Base-by-base conservation (phyloP, 495 filamentous ascomycete species). In the Terfezia claveryi region DNA sequence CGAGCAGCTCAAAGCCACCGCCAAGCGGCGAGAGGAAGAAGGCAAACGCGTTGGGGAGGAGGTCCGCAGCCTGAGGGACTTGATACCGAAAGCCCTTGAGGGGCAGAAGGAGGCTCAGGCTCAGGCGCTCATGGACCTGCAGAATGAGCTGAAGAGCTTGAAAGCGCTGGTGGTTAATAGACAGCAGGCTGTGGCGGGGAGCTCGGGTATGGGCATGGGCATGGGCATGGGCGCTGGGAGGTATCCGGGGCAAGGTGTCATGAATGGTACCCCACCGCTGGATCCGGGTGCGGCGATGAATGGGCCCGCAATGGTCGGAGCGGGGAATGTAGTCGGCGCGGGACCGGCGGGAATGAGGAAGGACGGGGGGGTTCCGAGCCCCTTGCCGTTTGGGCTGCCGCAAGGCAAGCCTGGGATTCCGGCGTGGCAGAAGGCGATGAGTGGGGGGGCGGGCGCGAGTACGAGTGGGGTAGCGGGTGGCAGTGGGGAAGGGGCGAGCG, bases 61-160 rank as follows among this genome's bases (percentile, higher is more conserved):
- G 61, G 77, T 99, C 52, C 78, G 80, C 59, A 76, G 76, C 10
- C 71, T 99, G 38, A 83, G 85, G 62, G 82, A 85, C 56, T 69
- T 82, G 36, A 85, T 99, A 57, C 89, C 92, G 12, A 83, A 82
- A 62, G 89, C 87, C 2, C 73, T 99, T 58, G 75, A 87, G 61
- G 82, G 80, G 57, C 86, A 93, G 64, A 87, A 88, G 66, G 85
- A 88, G 58, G 72, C 76, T 50, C 84, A 81, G 46, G 89, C 96
- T 66, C 76, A 71, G 55, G 73, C 85, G 37, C 68, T 99, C 51
- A 83, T 78, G 66, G 92, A 95, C 54, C 75, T 99, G 52, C 82
- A 85, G 55, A 76, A 74, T 10, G 91, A 99, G 68, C 73, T 99
- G 57, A 87, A 83, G 77, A 93, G 87, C 67, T 70, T 99, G 56